These are phyloP conservation scores for Mucor irregularis DNA, from an alignment of 371 early-diverging fungal genomes.

Conservation along the genomic window DNA sequence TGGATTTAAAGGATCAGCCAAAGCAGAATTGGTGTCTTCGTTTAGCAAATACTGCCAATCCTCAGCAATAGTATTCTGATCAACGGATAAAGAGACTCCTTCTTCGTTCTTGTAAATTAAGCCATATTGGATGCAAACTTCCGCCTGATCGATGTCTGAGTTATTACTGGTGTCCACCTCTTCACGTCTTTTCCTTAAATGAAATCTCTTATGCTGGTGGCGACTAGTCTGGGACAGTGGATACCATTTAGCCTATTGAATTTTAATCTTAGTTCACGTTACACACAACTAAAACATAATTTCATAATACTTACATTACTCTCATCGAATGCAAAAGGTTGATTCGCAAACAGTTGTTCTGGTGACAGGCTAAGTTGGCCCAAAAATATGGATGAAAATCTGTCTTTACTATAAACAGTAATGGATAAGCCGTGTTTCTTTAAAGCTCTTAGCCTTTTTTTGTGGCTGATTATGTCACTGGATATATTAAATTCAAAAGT, in stretches of 20 bases:
- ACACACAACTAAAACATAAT: slow-evolving; percentile 4
- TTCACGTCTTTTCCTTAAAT: slow-evolving; percentile 16
- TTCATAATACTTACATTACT: slow-evolving; percentile 12
- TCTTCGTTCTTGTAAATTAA: slow-evolving; percentile 7
- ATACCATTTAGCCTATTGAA: slow-evolving; percentile 22
- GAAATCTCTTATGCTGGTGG: slow-evolving; percentile 11
- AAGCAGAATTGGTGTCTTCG: not conserved
- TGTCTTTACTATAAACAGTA: slow-evolving; percentile 41
- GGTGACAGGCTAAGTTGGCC: slow-evolving; percentile 36
- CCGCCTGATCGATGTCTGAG: slow-evolving; percentile 17
- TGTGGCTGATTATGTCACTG: slow-evolving; percentile 21
- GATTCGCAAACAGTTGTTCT: slow-evolving; percentile 30
- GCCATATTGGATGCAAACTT: slow-evolving; percentile 19
- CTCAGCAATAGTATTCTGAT: slow-evolving; percentile 4
- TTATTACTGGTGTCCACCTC: slow-evolving; percentile 5
- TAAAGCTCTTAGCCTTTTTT: slow-evolving; percentile 21
- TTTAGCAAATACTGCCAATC: slow-evolving; percentile 19
- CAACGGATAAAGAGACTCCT: not conserved
- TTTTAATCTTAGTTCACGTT: not conserved
- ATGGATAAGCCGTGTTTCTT: slow-evolving; percentile 33
- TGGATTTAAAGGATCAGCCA: not conserved
- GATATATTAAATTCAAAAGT: slow-evolving; percentile 44
- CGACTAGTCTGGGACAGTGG: slow-evolving; percentile 10
- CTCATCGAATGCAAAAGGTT: slow-evolving; percentile 23
- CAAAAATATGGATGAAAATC: slow-evolving; percentile 41